Base-by-base conservation (phyloP, 345 rosid genomes). In the Dimocarpus longan region DNA sequence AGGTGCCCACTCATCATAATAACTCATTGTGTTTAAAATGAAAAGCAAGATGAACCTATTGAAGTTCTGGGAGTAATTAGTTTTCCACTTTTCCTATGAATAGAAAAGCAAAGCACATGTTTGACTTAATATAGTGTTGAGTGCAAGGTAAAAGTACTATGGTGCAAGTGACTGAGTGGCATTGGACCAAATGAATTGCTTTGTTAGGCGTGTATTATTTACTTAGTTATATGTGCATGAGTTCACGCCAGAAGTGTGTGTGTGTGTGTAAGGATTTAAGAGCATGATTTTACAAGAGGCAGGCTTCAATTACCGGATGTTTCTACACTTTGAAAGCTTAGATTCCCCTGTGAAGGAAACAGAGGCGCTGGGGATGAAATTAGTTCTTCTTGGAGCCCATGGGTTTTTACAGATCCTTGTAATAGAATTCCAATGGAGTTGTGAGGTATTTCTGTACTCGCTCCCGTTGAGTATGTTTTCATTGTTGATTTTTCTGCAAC, bases 361-460 rank as follows among this genome's bases (percentile, higher is more conserved):
- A 96, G 75, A 60, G 82, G 86, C 6, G 97, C 95, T 0, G 98
- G 99, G 54, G 95, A 83, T 8, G 88, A 50, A 52, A 88, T 80
- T 70, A 90, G 86, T 75, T 90, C 93, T 73, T 87, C 94, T 82
- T 88, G 90, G 63, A 64, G 78, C 76, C 89, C 90, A 46, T 79
- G 85, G 52, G 91, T 71, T 85, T 86, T 93, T 78, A 94, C 21
- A 70, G 87, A 91, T 71, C 98, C 99, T 83, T 96, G 97, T 83
- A 96, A 80, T 40, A 93, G 82, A 80, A 94, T 84, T 72, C 98
- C 99, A 67, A 93, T 65, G 79, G 83, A 90, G 71, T 86, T 90
- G 22, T 54, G 82, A 66, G 89, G 82, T 69, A 94, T 71, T 88
- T 94, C 95, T 8, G 94, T 82, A 68, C 83, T 84, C 87, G 94